Percentiles rank a stretch among this genome's conserved stretches.
These are phyloP conservation scores for Meripilus lineatus DNA, from an alignment of 1,284 basidiomycete genomes.

Conservation along the genomic window DNA sequence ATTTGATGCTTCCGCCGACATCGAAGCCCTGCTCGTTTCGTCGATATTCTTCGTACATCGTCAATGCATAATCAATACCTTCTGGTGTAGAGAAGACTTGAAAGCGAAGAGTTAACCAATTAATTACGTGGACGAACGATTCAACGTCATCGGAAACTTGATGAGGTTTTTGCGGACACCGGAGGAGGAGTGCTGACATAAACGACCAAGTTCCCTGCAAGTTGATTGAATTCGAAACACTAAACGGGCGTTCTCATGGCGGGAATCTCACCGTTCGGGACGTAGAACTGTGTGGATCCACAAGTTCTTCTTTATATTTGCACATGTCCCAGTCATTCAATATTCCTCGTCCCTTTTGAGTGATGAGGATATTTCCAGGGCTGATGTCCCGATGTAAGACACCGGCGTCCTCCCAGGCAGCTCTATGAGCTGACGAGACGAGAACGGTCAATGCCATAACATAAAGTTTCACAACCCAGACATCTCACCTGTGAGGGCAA, in stretches of 20 bases:
- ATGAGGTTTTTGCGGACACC: neutral
- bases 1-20: too few relatives aligned
- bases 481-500: too few relatives aligned
- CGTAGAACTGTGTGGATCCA: neutral
- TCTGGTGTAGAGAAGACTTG: too few relatives aligned
- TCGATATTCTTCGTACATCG: too few relatives aligned
- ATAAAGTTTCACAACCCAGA: too few relatives aligned
- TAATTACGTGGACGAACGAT: too few relatives aligned
- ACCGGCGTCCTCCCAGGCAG: neutral
- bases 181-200: neutral
- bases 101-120: slow-evolving; percentile 2
- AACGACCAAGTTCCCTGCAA: neutral
- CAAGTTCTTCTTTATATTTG: neutral
- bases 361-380: slow-evolving; percentile 3
- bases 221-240: neutral
- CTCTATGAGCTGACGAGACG: neutral
- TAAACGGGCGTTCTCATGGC: too few relatives aligned
- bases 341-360: neutral
- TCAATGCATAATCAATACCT: too few relatives aligned
- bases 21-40: too few relatives aligned
- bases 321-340: slow-evolving; percentile 6
- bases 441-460: too few relatives aligned
- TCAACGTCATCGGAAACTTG: neutral
- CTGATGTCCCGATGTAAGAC: slow-evolving; percentile 2
- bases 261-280: neutral